These are phyloP conservation scores for Sporobolomyces phaffii DNA, from an alignment of 768 basidiomycete genomes.

Conservation along the genomic window DNA sequence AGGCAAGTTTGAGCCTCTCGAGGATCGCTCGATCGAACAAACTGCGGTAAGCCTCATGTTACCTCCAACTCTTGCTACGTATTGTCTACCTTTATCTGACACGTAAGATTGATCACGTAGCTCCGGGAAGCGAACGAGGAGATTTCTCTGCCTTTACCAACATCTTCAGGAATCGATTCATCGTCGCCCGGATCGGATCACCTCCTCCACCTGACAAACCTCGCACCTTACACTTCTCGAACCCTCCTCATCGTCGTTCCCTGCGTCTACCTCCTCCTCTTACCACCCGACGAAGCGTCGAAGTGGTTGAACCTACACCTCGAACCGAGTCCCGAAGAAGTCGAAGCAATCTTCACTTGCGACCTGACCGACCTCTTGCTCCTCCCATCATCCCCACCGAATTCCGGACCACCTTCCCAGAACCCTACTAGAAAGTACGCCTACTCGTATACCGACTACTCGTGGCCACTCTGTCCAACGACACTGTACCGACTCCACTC, in stretches of 20 bases:
- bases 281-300: background rate
- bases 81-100: background rate
- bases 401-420: too few relatives aligned
- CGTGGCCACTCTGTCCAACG: conserved; percentile 21
- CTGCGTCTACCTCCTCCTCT: conserved; percentile 28
- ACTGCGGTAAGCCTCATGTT: too few relatives aligned
- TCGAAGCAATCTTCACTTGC: conserved; percentile 36
- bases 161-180: too few relatives aligned
- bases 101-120: background rate
- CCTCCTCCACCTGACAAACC: conserved; percentile 35
- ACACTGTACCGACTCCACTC: conserved; percentile 36
- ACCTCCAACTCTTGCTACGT: too few relatives aligned
- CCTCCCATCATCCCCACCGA: too few relatives aligned
- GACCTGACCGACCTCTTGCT: conserved; percentile 16
- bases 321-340: conserved; percentile 32
- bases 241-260: conserved; percentile 41
- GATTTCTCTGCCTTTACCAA: conserved; percentile 18
- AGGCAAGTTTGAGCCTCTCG: conserved; percentile 26
- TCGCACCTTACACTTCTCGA: conserved; percentile 39
- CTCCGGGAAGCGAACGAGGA: conserved; percentile 41
- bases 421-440: too few relatives aligned
- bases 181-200: too few relatives aligned
- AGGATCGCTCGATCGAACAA: conserved; percentile 15
- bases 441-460: conserved; percentile 14
- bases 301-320: background rate